Base-by-base conservation (phyloP, 2,329 filamentous ascomycete species). In the Diaporthe ampelina region DNA sequence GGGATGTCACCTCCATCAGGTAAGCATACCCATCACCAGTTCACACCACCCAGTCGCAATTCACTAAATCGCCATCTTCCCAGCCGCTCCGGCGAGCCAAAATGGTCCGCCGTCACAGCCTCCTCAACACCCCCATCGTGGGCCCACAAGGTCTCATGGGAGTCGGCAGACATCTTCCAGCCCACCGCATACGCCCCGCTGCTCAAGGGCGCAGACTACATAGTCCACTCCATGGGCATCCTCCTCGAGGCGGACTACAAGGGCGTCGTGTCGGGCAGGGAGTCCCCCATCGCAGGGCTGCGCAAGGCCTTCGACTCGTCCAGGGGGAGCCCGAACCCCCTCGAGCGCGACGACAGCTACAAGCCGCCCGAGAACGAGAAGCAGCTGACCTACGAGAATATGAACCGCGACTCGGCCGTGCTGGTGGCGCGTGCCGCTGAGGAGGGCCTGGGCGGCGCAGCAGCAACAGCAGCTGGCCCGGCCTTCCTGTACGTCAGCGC, bases 181-280 rank as follows among this genome's bases (percentile, higher is more conserved):
- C 96, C 97, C 0, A 86, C 90, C 0, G 94, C 94, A 24, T 99
- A 98, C 85, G 90, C 90, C 11, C 86, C 92, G 0, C 90, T 96
- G 63, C 90, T 99, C 76, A 89, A 91, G 78, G 91, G 90, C 73
- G 94, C 95, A 76, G 91, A 95, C 82, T 95, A 92, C 73, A 95
- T 98, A 35, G 93, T 99, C 61, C 97, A 99, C 87, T 95, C 90
- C 80, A 95, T 98, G 93, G 97, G 97, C 13, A 98, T 99, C 79
- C 89, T 99, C 24, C 90, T 99, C 13, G 97, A 99, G 86, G 95
- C 95, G 67, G 97, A 99, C 86, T 99, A 99, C 90, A 99, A 99
- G 85, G 94, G 94, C 78, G 93, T 98, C 21, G 82, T 99, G 35
- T 93, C 91, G 26, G 97, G 97, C 68, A 91, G 90, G 75, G 95